Evolutionary conservation across 441 rosid species (phyloP), one percentile per base, ranked within the genome.

Genomic region (Populus hybrid): DNA sequence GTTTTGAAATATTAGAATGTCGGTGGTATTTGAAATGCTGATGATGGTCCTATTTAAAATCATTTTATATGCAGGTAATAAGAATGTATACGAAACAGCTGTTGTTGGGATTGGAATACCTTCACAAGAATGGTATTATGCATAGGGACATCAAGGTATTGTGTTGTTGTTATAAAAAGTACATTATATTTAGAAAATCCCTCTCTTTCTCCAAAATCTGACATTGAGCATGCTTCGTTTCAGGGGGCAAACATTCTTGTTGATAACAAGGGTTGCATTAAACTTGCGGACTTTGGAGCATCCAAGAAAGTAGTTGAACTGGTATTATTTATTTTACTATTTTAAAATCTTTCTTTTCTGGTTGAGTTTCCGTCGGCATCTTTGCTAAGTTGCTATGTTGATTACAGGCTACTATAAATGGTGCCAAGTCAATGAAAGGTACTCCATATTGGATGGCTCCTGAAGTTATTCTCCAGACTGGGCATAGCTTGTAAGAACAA

Each of bases 391-490:
- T 79, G 78, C 34, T 65, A 80, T 74, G 26, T 26, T 26, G 28
- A 26, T 26, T 78, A 28, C 81, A 97, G 99, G 99, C 99, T 81
- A 95, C 99, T 57, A 81, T 95, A 46, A 87, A 91, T 32, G 97
- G 98, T 81, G 99, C 99, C 75, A 97, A 97, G 88, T 97, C 99
- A 67, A 95, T 95, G 98, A 97, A 95, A 88, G 99, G 99, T 78
- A 97, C 99, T 70, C 94, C 99, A 36, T 95, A 95, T 82, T 97
- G 99, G 98, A 97, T 97, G 99, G 99, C 98, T 84, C 99, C 99
- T 26, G 99, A 97, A 90, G 99, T 97, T 80, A 97, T 97, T 88
- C 93, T 90, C 84, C 99, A 97, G 86, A 97, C 99, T 69, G 99
- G 99, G 73, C 99, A 97, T 84, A 90, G 93, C 89, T 97, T 89